These are phyloP conservation scores for Cantharellus anzutake DNA, from an alignment of 768 basidiomycete species.

Conservation along the genomic window DNA sequence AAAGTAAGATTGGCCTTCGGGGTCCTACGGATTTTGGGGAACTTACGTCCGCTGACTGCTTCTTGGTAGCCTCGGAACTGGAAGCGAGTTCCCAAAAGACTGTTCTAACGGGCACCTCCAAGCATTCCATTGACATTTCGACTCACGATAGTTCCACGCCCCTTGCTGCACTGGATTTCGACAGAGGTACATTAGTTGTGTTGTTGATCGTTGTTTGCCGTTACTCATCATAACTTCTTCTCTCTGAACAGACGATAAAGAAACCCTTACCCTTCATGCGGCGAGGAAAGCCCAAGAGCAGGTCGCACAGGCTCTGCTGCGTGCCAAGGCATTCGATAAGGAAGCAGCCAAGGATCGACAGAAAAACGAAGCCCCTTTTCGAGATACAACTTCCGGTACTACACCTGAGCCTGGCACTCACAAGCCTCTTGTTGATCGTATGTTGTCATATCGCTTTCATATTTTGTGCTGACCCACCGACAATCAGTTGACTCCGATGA, in stretches of 20 bases:
- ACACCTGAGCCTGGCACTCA: constrained; percentile 19
- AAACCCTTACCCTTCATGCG: constrained; percentile 71
- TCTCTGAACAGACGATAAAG: constrained; percentile 50
- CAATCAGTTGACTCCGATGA: constrained; percentile 79
- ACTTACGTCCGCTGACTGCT: not conserved
- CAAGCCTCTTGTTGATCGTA: constrained; percentile 51
- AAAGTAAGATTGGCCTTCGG: constrained; percentile 29
- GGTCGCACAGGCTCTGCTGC: constrained; percentile 52
- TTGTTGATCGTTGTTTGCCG: not conserved
- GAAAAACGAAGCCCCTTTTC: constrained; percentile 33
- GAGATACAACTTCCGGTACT: constrained; percentile 14
- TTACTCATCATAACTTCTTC: not conserved
- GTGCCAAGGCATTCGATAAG: constrained; percentile 71
- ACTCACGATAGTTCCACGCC: constrained; percentile 7
- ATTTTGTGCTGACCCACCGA: not conserved
- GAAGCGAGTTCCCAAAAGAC: constrained; percentile 18
- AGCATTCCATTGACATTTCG: not conserved
- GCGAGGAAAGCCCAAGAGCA: constrained; percentile 81
- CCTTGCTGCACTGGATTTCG: constrained; percentile 71
- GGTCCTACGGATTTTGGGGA: constrained; percentile 7
- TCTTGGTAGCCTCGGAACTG: constrained; percentile 44
- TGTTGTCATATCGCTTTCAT: constrained; percentile 14
- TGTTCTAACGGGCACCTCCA: not conserved
- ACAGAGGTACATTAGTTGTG: constrained; percentile 45
- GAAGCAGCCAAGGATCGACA: constrained; percentile 66